Evolutionary conservation across 1,284 basidiomycete species (phyloP), one percentile per base, ranked within the genome.

Genomic region (Coniferiporia sulphurascens): DNA sequence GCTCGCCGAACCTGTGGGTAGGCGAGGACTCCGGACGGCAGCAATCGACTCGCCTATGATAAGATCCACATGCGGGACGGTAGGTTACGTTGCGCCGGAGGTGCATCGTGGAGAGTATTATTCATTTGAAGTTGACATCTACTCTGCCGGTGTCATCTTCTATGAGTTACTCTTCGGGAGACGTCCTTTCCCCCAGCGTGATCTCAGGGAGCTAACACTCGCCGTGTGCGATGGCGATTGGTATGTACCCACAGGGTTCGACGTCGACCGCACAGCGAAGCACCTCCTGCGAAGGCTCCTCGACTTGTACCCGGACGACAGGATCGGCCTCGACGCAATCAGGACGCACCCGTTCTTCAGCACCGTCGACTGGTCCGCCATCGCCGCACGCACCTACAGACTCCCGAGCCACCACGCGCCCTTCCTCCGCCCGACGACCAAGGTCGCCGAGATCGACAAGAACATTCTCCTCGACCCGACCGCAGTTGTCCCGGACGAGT

Each of bases 1-100:
- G 15, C 15, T 41, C 3, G 15, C 22, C 12, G 22, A 27, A n/a
- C 21, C 7, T 9, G 13, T 5, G n/a, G 45, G 22, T 3, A 3
- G 35, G 45, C 21, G 44, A 5, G 34, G 46, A 36, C 35, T 17
- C 36, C 32, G 27, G 36, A 36, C 2, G 13, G 35, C 0, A 15
- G 35, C 50, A 27, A 4, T 80, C 83, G 27, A 27, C 8, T 48
- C 22, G 17, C 52, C 35, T 27, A 15, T 56, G 55, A 56, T 55
- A 3, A n/a, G 48, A 5, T 41, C 49, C 32, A 46, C 44, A 56
- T 67, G 66, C 52, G 68, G 68, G 0, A 70, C 69, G 21, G 60
- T 59, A 1, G 87, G 86, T 65, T 89, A 87, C 69, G 86, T 66
- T 72, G 82, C 84, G 12, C 79, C 84, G 3, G 85, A 87, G 68